Evolutionary conservation across 2,329 filamentous ascomycete species (phyloP), one percentile per base, ranked within the genome.

Genomic region (Zymoseptoria pseudotritici): DNA sequence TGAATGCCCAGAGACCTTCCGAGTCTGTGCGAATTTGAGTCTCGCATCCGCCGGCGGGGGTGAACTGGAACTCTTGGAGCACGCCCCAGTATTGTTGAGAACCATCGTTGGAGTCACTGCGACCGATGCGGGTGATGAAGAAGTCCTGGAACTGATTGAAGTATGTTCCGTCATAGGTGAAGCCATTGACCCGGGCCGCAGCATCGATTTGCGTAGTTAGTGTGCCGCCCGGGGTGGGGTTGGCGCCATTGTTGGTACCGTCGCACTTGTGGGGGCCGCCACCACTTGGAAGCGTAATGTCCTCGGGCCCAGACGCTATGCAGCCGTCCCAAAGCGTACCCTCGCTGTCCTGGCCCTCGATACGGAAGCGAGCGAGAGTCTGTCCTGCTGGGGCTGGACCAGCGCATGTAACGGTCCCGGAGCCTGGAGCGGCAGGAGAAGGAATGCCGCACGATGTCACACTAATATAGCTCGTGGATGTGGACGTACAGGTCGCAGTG

Each of bases 251-350:
- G 50, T 59, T 59, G 5, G 65, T 65, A 52, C 65, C 65, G 26
- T 62, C 58, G 60, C 66, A 70, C 11, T 36, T 50, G 26, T 66
- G 61, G 0, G 63, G 65, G 49, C 65, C 63, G 49, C 65, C 63
- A 9, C 63, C 65, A 0, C 46, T 56, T 17, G 54, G 29, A 1
- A 64, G 66, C 1, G 68, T 69, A 24, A 68, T 65, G 31, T 63
- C 58, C 20, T 58, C 54, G 3, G 61, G 62, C 13, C 57, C 54
- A 7, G 65, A 61, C 4, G 20, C 17, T 46, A 68, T 62, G 53
- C 50, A 62, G n/a, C 55, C 64, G 49, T 69, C 66, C 55, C 57
- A 69, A 49, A 67, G 52, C 21, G 62, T 69, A 54, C 54, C 59
- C 42, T 63, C 62, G 9, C 36, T 57, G 5, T 53, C 56, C 4